Base-by-base conservation (phyloP, 345 rosid species). In the Tarenaya hassleriana region DNA sequence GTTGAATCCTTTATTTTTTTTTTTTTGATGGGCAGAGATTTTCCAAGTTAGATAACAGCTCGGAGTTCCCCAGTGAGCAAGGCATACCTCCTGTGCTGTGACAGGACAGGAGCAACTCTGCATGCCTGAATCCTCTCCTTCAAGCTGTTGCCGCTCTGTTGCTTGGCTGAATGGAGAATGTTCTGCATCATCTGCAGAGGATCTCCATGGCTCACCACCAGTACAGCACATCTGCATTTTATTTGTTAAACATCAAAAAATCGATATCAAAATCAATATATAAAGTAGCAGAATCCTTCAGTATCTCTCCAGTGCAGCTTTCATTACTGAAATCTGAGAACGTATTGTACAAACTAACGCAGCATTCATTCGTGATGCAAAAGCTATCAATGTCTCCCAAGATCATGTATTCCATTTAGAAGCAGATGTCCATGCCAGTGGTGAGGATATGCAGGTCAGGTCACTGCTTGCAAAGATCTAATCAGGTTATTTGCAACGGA, bases 121-220 rank as follows among this genome's bases (percentile, higher is more conserved):
- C 55, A 73, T 16, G 69, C 59, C 55, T 76, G 73, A 52, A 84
- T 34, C 58, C 65, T 77, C 20, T 79, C 69, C 8, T 69, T 62
- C 9, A 84, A 34, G 55, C 58, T 62, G 20, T 34, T 38, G 14
- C 56, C 55, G 18, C 24, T 50, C 33, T 71, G 62, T 52, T 62
- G 64, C 64, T 66, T 70, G 19, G 75, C 76, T n/a, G 91, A 83
- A 27, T 68, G 57, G 20, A 90, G 60, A 50, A 77, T 42, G 55
- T 86, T 80, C 75, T 83, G 97, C 63, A 87, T 61, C 73, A 91
- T 87, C 81, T 91, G 95, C 66, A 91, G 67, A 37, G 96, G 95
- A 81, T 87, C 95, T 11, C 96, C 98, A 47, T 91, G 98, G 75
- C 92, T 77, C 41, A 84, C 92, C 31, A 87, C 69, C 73, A 91